Percentiles rank a stretch among this genome's conserved stretches.
phyloP scores from a whole-genome alignment of 1,284 basidiomycete genomes.

The Marasmius sp. region DNA sequence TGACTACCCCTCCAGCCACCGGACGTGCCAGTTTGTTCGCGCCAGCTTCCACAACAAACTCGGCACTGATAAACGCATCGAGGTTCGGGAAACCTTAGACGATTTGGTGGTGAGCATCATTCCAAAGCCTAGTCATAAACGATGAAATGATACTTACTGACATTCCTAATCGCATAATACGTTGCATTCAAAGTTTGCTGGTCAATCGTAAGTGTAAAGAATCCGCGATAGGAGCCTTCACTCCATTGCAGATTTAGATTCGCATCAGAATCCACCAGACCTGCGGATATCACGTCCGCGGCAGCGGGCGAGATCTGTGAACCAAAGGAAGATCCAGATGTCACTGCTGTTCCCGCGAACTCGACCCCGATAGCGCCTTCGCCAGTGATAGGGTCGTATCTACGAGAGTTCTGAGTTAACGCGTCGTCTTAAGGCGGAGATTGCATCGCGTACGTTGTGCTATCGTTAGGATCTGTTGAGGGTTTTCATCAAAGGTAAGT shows the following conservation, averaged over 20 bases:
- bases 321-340: conserved; percentile 48
- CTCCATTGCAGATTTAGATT: conserved; percentile 65
- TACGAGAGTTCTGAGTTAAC: conserved; percentile 14
- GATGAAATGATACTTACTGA: conserved; percentile 35
- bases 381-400: conserved; percentile 56
- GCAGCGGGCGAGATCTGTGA: conserved; percentile 36
- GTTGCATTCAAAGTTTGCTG: conserved; percentile 48
- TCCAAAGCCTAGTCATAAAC: not conserved
- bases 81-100: conserved; percentile 43
- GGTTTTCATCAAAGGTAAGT: not conserved
- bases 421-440: not conserved
- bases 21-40: conserved; percentile 54
- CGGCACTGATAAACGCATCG: conserved; percentile 47
- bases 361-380: conserved; percentile 61
- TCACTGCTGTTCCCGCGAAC: conserved; percentile 68
- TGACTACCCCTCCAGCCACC: conserved; percentile 49
- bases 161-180: conserved; percentile 60
- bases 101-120: not conserved
- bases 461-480: conserved; percentile 46
- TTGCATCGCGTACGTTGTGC: conserved; percentile 34
- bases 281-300: conserved; percentile 41
- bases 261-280: conserved; percentile 36
- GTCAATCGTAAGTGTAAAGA: conserved; percentile 55
- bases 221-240: conserved; percentile 63
- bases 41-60: conserved; percentile 44